Evolutionary conservation across 306 rosid species (phyloP).

Genomic region (Canavalia gladiata): DNA sequence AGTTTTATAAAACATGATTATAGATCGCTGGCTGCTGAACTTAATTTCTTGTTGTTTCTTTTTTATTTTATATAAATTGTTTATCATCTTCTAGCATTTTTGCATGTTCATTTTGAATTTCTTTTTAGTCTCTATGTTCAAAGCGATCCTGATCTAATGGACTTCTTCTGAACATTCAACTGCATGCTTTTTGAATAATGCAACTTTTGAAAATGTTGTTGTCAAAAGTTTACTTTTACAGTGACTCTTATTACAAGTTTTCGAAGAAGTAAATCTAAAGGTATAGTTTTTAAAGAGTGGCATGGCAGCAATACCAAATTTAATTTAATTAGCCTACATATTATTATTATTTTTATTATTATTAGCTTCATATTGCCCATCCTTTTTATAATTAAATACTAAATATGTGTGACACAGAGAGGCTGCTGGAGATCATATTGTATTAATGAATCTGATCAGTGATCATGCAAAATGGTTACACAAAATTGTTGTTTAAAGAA

Average conservation of each 20-base stretch:
- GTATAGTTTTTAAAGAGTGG: constrained; percentile 50
- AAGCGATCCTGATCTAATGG: constrained; percentile 43
- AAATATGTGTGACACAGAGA: constrained; percentile 22
- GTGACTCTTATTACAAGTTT: constrained; percentile 57
- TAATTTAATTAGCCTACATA: constrained; percentile 34
- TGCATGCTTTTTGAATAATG: constrained; percentile 63
- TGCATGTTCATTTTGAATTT: constrained; percentile 51
- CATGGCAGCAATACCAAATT: constrained; percentile 53
- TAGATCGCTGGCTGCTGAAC: not conserved
- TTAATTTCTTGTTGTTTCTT: not conserved
- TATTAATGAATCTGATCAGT: constrained; percentile 50
- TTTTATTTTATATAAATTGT: constrained; percentile 9
- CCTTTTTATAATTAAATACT: constrained; percentile 31
- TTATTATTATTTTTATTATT: not conserved
- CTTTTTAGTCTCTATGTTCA: constrained; percentile 15
- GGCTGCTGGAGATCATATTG: constrained; percentile 43
- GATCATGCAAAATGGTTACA: constrained; percentile 54
- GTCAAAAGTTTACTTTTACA: constrained; percentile 60
- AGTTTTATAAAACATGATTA: not conserved
- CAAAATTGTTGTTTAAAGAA: constrained; percentile 46
- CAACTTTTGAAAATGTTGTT: constrained; percentile 57
- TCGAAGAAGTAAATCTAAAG: constrained; percentile 59
- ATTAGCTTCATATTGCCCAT: constrained; percentile 45
- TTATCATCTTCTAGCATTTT: constrained; percentile 37
- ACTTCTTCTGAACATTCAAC: constrained; percentile 56